Evolutionary conservation across 257 asterid genomes (phyloP), one percentile per base, ranked within the genome.

Genomic region (Buddleja alternifolia): DNA sequence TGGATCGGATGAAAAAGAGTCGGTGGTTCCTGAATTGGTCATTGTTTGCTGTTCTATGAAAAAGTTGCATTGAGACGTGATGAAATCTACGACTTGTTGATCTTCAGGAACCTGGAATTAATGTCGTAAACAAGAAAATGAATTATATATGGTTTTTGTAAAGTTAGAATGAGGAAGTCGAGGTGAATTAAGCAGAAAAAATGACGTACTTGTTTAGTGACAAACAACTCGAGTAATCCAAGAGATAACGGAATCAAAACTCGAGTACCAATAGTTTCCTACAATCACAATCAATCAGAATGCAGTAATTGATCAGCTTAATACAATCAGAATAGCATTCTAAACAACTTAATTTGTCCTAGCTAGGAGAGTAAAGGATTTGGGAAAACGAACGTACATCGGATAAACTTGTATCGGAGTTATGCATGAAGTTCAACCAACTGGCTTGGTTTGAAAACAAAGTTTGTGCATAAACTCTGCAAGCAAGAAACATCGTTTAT

Each of bases 181-280:
- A 29, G 5, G 34, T 29, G 34, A 29, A 29, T 29, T 29, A 29
- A 29, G 2, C 2, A 29, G 34, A 29, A 29, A 62, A 37, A 21
- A 24, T 44, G 1, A 60, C 64, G 23, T 76, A 83, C 97, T 46
- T 84, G 93, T 73, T 87, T 83, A 10, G 84, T 76, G 7, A 72
- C 82, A 57, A 86, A 90, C 73, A 90, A 16, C 77, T 90, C 97
- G 21, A 88, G 71, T 46, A 90, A 51, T 77, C 96, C 97, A 23
- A 82, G 63, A 16, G 89, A 75, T 40, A 84, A 37, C 0, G 97
- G 96, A 60, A 86, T 65, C 80, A 90, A 74, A 67, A 81, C 90
- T 20, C 89, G 75, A 69, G 97, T 90, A 9, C 91, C 96, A 4
- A 77, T 50, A 10, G 76, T 74, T 62, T 86, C 92, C 96, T 90